A percentile compares a stretch with the other conserved stretches of the same genome.
Evolutionary conservation across 495 filamentous ascomycete genomes (phyloP).

Genomic region (Penicillium lividum): DNA sequence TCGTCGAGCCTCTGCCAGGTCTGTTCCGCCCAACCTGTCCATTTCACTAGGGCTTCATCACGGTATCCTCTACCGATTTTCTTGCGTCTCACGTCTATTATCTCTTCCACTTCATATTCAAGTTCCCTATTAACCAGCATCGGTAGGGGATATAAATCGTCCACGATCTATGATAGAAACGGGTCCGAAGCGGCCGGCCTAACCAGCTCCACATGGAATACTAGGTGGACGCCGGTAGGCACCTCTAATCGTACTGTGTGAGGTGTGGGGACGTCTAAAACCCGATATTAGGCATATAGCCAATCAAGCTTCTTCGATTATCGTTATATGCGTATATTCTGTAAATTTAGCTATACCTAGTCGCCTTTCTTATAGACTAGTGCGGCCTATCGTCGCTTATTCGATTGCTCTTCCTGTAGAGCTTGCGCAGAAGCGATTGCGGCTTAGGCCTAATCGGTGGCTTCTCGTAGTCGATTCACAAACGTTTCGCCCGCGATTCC

Average conservation of each 20-base stretch:
- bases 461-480: slow-evolving; percentile 1
- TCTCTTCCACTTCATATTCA: too few species aligned
- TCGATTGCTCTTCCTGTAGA: background rate
- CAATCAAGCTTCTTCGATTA: too few species aligned
- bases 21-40: too few species aligned
- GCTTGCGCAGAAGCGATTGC: background rate
- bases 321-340: too few species aligned
- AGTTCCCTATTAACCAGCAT: too few species aligned
- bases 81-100: too few species aligned
- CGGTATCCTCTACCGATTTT: too few species aligned
- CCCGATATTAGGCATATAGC: background rate
- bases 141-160: background rate
- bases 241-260: background rate
- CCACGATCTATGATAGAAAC: background rate
- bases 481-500: too few species aligned
- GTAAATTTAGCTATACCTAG: too few species aligned
- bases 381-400: background rate
- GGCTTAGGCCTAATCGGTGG: slow-evolving; percentile 3
- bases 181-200: too few species aligned
- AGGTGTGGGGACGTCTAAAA: background rate
- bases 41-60: too few species aligned
- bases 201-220: background rate
- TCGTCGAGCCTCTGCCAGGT: too few species aligned
- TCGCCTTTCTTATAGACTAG: background rate
- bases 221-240: background rate